A percentile compares a stretch with the other conserved stretches of the same genome.
Conservation (phyloP, 2,329 filamentous ascomycete genomes). For the Cercospora brassicicola region DNA sequence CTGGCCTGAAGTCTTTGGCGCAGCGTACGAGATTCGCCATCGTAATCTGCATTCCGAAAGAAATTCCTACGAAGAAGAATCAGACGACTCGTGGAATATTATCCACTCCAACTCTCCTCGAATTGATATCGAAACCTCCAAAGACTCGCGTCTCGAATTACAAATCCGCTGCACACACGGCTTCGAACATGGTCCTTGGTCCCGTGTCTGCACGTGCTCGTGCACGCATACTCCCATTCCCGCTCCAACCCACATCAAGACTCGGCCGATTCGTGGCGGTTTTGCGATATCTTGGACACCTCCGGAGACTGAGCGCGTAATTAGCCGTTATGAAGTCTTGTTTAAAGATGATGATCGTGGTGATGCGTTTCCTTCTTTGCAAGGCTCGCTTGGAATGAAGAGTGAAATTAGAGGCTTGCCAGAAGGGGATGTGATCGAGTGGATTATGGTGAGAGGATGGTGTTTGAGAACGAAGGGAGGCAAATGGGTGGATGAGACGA, state of each 20-base stretch:
- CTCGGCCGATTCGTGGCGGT: constrained; percentile 12
- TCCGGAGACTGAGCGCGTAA: background rate
- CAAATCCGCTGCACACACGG: constrained; percentile 21
- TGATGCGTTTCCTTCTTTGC: constrained; percentile 13
- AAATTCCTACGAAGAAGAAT: background rate
- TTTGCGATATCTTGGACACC: constrained; percentile 16
- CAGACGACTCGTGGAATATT: background rate
- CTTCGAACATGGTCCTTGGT: constrained; percentile 20
- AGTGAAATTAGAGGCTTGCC: background rate
- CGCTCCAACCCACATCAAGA: constrained; percentile 10
- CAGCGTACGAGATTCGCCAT: constrained; percentile 20
- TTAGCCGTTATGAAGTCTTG: constrained; percentile 13
- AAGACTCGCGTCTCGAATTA: constrained; percentile 12
- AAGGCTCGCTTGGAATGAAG: background rate
- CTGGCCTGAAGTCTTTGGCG: constrained; percentile 26
- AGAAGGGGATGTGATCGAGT: constrained; percentile 6
- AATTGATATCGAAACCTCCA: constrained; percentile 15
- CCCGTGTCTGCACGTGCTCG: background rate
- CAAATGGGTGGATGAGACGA: background rate
- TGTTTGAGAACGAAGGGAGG: background rate
- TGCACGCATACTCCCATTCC: background rate
- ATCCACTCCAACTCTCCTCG: constrained; percentile 7
- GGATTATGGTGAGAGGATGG: constrained; percentile 12
- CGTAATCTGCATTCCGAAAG: constrained; percentile 10
- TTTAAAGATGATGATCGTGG: constrained; percentile 12